Evolutionary conservation across 2,329 filamentous ascomycete genomes (phyloP), one percentile per base, ranked within the genome.

Genomic region (Xylaria sp.): DNA sequence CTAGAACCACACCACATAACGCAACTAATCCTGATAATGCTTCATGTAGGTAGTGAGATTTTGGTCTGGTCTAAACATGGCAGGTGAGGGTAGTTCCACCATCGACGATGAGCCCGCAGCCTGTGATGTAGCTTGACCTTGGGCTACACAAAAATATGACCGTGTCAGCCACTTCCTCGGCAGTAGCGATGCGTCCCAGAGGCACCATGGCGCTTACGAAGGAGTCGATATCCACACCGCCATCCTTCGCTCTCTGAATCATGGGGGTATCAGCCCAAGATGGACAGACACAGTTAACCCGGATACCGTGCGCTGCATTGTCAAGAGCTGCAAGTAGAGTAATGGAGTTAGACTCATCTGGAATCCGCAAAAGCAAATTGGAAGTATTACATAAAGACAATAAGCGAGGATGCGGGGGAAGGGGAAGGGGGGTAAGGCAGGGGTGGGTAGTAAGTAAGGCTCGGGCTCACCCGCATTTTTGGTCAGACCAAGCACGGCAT

Each of bases 231-330:
- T 66, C 47, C 0, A 69, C 65, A n/a, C 70, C 61, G 8, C 63
- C 58, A 11, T 74, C 58, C n/a, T 66, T 53, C 1, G 67, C 72
- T 30, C 54, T 48, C 8, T 72, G 64, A 2, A 78, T 62, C 76
- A 78, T 78, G 1, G 75, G 75, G 0, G 78, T 79, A 11, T 78
- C 72, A 2, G 74, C 71, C 74, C 75, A 79, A 0, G 73, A 69
- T 0, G 78, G 78, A 42, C 77, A 78, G 9, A 80, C 69, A 5
- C 74, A 69, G 58, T 80, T 80, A 32, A 79, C 74, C 1, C 78
- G 71, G 36, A 79, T 79, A 0, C 65, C 67, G 34, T 78, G 21
- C 4, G 58, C n/a, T 1, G 72, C 75, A 48, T 74, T 73, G 32
- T 78, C 75, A 8, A 79, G 65, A 11, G 76, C 78, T 73, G 7